Evolutionary conservation across 345 rosid species (phyloP).

Genomic region (Cardamine occulta): DNA sequence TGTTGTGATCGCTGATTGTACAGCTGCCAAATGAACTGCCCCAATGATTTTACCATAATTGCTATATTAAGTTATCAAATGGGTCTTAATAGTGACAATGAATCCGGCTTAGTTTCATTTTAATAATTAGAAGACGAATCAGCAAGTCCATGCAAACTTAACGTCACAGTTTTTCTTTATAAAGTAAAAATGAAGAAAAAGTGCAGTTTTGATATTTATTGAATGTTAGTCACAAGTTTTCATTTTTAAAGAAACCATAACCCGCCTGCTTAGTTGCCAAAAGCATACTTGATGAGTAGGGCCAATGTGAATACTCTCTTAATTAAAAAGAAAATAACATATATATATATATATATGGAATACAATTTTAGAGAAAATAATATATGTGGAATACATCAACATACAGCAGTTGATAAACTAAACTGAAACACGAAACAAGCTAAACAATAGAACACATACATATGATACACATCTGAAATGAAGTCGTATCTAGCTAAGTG

Average conservation of each 20-base stretch:
- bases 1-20: background rate
- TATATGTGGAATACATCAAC: slow-evolving; percentile 18
- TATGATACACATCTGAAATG: slow-evolving; percentile 15
- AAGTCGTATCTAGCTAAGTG: slow-evolving; percentile 36
- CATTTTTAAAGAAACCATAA: background rate
- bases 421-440: slow-evolving; percentile 33
- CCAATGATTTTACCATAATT: background rate
- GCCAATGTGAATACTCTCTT: background rate
- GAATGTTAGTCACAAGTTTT: background rate
- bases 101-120: background rate
- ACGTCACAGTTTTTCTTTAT: background rate
- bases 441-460: slow-evolving; percentile 28
- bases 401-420: slow-evolving; percentile 33
- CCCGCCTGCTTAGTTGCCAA: slow-evolving; percentile 7
- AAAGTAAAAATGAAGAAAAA: background rate
- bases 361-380: slow-evolving; percentile 24
- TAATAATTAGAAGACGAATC: background rate
- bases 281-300: background rate
- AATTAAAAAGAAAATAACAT: background rate
- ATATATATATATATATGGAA: background rate
- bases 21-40: background rate
- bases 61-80: background rate
- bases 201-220: background rate
- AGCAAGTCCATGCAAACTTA: background rate
- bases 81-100: background rate